Evolutionary conservation across 257 asterid species (phyloP), one percentile per base, ranked within the genome.

Genomic region (Forsythia viridissima): DNA sequence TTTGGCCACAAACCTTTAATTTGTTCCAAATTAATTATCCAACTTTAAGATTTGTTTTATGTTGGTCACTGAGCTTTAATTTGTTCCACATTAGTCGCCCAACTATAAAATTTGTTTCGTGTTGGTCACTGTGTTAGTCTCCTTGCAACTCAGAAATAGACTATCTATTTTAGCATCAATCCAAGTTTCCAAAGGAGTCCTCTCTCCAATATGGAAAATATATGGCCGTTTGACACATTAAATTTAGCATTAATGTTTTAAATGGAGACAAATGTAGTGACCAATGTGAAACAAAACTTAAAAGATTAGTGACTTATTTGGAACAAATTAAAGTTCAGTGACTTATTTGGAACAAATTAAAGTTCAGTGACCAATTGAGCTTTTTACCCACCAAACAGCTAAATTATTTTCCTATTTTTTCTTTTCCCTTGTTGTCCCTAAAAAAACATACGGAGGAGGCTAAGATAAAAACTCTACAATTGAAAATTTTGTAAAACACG

Each of bases 401-500:
- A 18, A 48, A 15, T 48, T 48, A 3, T 43, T 43, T 43, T 43
- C 48, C 48, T 8, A 43, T 43, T 9, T 41, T 10, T 43, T 2
- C 6, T 51, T 16, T 52, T 52, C 3, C 8, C 16, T 16, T 6
- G 6, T n/a, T 0, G 18, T 46, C 55, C 24, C 18, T 52, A 18
- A 52, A 52, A 52, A 18, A 18, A 16, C 2, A 11, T 13, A 43
- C 2, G 13, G 13, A 43, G 63, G 3, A 52, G 63, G 63, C 63
- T 16, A 6, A 18, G 13, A 61, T 21, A 43, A 80, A 13, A 34
- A 42, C 40, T 48, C 20, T 38, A 57, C 15, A 13, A 11, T 30
- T 39, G 48, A 44, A 55, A 39, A 77, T 66, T 69, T 63, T 20
- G 61, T 30, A 71, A 39, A 66, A 71, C 40, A 76, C 70, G 75